Evolutionary conservation across 2,329 filamentous ascomycete genomes (phyloP).

Genomic region (Blastomyces percursus): DNA sequence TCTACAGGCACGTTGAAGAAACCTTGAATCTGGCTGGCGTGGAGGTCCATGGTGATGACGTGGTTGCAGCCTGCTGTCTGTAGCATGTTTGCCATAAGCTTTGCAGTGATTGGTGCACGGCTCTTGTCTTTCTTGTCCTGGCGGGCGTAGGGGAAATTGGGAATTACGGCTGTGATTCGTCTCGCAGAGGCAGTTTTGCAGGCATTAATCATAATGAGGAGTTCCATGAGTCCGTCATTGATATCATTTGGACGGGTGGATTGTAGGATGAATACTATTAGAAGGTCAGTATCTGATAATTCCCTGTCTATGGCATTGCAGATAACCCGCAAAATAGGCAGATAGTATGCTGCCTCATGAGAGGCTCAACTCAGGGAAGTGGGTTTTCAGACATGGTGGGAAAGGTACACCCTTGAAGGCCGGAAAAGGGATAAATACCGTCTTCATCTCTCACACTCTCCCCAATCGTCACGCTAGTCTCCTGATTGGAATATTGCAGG

Average conservation of each 20-base stretch:
- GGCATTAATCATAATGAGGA: slow-evolving; percentile 96
- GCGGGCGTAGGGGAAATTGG: slow-evolving; percentile 91
- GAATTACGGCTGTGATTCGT: slow-evolving; percentile 88
- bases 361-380: neutral
- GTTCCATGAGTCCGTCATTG: slow-evolving; percentile 96
- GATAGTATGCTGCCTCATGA: neutral
- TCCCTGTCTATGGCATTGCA: neutral
- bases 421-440: slow-evolving; percentile 40
- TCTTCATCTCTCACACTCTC: slow-evolving; percentile 96
- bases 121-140: slow-evolving; percentile 98
- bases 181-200: slow-evolving; percentile 77
- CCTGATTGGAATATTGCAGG: slow-evolving; percentile 55
- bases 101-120: slow-evolving; percentile 89
- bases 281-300: neutral
- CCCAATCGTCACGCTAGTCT: slow-evolving; percentile 67
- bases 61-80: slow-evolving; percentile 88
- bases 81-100: slow-evolving; percentile 94
- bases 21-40: slow-evolving; percentile 86
- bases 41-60: slow-evolving; percentile 92
- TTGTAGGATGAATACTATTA: slow-evolving; percentile 80
- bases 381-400: slow-evolving; percentile 9
- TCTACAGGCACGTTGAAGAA: slow-evolving; percentile 81
- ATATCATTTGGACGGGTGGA: slow-evolving; percentile 92
- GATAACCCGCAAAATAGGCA: neutral
- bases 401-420: slow-evolving; percentile 6